phyloP scores from a whole-genome alignment of 352 stramenopile species.

The Globisporangium barbulae region DNA sequence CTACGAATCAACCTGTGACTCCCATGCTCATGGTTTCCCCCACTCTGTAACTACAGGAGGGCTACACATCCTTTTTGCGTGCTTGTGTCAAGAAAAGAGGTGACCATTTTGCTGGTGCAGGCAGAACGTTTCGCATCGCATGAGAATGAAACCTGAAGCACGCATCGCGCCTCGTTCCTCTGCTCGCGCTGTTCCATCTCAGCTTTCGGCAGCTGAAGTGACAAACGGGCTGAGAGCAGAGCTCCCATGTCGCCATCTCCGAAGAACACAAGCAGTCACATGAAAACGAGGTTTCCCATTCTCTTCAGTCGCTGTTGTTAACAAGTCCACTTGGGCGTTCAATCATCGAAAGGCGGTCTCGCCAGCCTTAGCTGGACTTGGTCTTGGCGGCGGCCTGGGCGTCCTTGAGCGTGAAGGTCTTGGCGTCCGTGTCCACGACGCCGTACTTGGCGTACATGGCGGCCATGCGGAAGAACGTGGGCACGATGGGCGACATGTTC shows the following conservation, averaged over 20 bases:
- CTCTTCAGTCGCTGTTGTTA: background rate
- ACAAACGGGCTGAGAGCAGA: too few species aligned
- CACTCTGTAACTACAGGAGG: too few species aligned
- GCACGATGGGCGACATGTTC: conserved; percentile 64
- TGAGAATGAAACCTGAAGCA: background rate
- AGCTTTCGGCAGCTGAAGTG: too few species aligned
- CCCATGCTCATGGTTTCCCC: background rate
- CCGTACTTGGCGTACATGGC: conserved; percentile 70
- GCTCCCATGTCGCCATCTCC: too few species aligned
- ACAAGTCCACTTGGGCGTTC: too few species aligned
- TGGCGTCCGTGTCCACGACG: conserved; percentile 57
- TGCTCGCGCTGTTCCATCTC: background rate
- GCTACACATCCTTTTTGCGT: too few species aligned
- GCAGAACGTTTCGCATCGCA: background rate
- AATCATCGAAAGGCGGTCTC: background rate
- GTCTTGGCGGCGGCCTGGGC: conserved; percentile 29
- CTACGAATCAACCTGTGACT: background rate
- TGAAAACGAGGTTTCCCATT: background rate
- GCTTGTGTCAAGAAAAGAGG: background rate
- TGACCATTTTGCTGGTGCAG: background rate
- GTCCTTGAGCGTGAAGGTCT: conserved; percentile 73
- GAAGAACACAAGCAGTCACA: background rate
- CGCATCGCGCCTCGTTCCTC: background rate
- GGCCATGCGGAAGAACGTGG: conserved; percentile 57
- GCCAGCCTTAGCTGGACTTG: conserved; percentile 13